Percentiles rank a stretch among this genome's conserved stretches.
These are phyloP conservation scores for Trichophyton benhamiae DNA, from an alignment of 2,329 filamentous ascomycete species.

Conservation along the genomic window DNA sequence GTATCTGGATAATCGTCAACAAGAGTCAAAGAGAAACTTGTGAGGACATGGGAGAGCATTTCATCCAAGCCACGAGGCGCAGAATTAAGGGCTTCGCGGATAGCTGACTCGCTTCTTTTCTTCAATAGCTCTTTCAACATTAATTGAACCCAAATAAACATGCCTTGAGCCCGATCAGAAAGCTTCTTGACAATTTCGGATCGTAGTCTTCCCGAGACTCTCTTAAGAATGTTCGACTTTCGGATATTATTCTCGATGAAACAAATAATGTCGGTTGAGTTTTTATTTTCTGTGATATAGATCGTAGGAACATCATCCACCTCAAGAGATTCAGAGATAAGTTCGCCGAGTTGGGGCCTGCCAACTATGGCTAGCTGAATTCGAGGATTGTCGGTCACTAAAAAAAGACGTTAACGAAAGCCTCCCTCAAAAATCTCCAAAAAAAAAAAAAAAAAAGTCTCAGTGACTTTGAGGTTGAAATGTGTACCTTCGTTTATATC, in stretches of 20 bases:
- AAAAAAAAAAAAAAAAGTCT: too few relatives aligned
- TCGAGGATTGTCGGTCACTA: conserved; percentile 12
- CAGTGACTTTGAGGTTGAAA: neutral
- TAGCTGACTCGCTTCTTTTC: conserved; percentile 25
- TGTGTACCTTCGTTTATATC: conserved; percentile 14
- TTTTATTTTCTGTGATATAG: conserved; percentile 34
- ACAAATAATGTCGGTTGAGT: conserved; percentile 31
- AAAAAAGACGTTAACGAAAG: neutral
- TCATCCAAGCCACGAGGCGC: conserved; percentile 36
- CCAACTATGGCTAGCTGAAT: conserved; percentile 33
- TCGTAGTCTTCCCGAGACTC: conserved; percentile 21
- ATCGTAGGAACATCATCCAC: conserved; percentile 26
- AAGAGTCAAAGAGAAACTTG: conserved; percentile 26
- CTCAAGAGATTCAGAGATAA: conserved; percentile 16
- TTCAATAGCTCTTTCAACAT: conserved; percentile 38
- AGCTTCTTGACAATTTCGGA: conserved; percentile 31
- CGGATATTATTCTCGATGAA: conserved; percentile 35
- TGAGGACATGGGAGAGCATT: conserved; percentile 33
- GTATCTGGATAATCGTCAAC: conserved; percentile 21
- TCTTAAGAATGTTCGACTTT: conserved; percentile 27
- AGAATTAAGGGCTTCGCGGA: conserved; percentile 32
- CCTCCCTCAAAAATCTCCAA: neutral
- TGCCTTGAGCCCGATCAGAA: conserved; percentile 33
- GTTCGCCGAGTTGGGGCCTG: conserved; percentile 33
- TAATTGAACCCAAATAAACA: conserved; percentile 41